A percentile compares a stretch with the other conserved stretches of the same genome.
Evolutionary conservation across 495 filamentous ascomycete species (phyloP).

Genomic region (Penicillium chermesinum): DNA sequence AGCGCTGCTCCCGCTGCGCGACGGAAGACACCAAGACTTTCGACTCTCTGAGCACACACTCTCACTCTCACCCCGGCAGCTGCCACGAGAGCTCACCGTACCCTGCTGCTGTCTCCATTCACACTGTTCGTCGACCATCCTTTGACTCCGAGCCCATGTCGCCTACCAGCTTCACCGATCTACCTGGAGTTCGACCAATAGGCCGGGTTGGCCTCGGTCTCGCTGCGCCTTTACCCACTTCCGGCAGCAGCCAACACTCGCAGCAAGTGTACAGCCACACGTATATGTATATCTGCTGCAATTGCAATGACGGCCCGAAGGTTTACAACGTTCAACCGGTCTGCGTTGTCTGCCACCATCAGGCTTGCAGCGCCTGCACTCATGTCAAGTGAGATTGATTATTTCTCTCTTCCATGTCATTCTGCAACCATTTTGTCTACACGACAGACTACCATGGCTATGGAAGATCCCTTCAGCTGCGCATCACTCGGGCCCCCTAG

Average conservation of each 20-base stretch:
- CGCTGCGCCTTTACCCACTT: not conserved
- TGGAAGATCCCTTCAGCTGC: too few relatives aligned
- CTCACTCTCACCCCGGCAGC: slow-evolving; percentile 5
- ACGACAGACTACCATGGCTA: too few relatives aligned
- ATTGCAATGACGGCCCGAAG: slow-evolving; percentile 39
- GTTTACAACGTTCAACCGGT: slow-evolving; percentile 28
- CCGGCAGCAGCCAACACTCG: not conserved
- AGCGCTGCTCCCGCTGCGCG: slow-evolving; percentile 18
- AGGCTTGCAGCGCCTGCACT: slow-evolving; percentile 24
- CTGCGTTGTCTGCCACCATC: slow-evolving; percentile 33
- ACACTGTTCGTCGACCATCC: slow-evolving; percentile 4
- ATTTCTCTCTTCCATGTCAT: not conserved
- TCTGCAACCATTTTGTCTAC: not conserved
- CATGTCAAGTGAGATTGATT: slow-evolving; percentile 26
- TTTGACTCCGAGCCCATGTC: slow-evolving; percentile 5
- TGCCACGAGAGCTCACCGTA: slow-evolving; percentile 15
- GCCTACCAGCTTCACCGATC: slow-evolving; percentile 5
- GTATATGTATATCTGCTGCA: slow-evolving; percentile 38
- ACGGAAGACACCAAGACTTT: slow-evolving; percentile 10
- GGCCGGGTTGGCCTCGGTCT: not conserved
- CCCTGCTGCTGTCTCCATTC: slow-evolving; percentile 9
- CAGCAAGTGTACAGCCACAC: slow-evolving; percentile 4
- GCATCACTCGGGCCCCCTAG: too few relatives aligned
- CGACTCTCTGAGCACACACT: slow-evolving; percentile 1
- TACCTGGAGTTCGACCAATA: slow-evolving; percentile 11